phyloP scores from a whole-genome alignment of 768 basidiomycete genomes.

The Tricholoma saponaceum region DNA sequence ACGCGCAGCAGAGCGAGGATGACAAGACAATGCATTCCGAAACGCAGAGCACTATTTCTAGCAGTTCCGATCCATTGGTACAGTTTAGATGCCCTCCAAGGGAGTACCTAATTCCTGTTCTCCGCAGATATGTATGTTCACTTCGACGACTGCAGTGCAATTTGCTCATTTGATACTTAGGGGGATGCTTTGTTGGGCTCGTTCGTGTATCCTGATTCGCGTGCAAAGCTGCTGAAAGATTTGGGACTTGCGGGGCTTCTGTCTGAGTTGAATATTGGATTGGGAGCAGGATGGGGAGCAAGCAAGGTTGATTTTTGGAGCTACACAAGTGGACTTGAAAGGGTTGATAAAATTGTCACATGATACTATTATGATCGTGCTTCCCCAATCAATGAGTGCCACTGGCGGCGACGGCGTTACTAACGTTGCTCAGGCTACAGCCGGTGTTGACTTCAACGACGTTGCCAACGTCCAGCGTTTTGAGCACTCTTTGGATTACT shows the following conservation, averaged over 20 bases:
- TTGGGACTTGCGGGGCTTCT: conserved; percentile 44
- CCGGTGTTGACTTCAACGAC: too few relatives aligned
- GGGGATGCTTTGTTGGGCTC: conserved; percentile 48
- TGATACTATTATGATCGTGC: neutral
- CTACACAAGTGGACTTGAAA: conserved; percentile 32
- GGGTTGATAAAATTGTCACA: neutral
- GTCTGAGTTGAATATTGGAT: conserved; percentile 26
- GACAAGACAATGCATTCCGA: conserved; percentile 29
- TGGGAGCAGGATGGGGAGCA: conserved; percentile 26
- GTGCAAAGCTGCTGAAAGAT: conserved; percentile 59
- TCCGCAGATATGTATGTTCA: conserved; percentile 57
- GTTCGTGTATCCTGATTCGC: conserved; percentile 75
- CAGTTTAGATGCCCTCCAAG: conserved; percentile 24
- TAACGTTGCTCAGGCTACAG: too few relatives aligned
- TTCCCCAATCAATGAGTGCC: too few relatives aligned
- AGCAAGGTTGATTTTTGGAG: conserved; percentile 67
- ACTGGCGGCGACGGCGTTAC: too few relatives aligned
- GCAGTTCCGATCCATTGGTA: conserved; percentile 15
- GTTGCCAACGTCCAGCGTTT: too few relatives aligned
- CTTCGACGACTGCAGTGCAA: neutral
- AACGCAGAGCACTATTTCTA: conserved; percentile 17
- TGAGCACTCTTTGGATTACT: too few relatives aligned
- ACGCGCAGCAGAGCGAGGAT: conserved; percentile 47
- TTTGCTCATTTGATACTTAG: conserved; percentile 29
- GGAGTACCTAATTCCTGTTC: conserved; percentile 45